These are phyloP conservation scores for Candida gorgasii DNA, from an alignment of 805 yeast genomes.

Conservation along the genomic window DNA sequence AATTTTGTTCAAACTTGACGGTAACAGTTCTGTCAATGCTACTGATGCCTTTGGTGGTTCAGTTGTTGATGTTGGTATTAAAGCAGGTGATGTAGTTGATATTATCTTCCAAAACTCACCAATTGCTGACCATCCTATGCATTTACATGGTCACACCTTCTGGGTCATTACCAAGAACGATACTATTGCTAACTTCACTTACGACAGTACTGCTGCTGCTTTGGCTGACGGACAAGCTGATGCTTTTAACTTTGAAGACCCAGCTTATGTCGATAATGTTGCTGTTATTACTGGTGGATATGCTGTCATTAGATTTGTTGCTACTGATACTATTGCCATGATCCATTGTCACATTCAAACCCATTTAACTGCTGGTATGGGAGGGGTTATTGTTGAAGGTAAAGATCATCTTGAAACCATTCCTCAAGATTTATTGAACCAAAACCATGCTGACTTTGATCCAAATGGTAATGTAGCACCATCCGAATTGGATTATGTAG, in stretches of 20 bases:
- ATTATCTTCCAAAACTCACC: slow-evolving; percentile 29
- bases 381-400: slow-evolving; percentile 15
- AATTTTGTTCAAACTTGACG: slow-evolving; percentile 8
- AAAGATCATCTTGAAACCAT: slow-evolving; percentile 4
- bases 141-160: slow-evolving; percentile 36
- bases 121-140: slow-evolving; percentile 34
- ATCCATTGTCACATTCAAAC: slow-evolving; percentile 38
- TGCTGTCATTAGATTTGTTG: slow-evolving; percentile 30
- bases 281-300: slow-evolving; percentile 33
- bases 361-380: slow-evolving; percentile 34
- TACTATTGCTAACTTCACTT: slow-evolving; percentile 22
- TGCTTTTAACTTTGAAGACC: slow-evolving; percentile 18
- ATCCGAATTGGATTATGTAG: not conserved
- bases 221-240: slow-evolving; percentile 17
- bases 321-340: slow-evolving; percentile 34
- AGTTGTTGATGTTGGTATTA: slow-evolving; percentile 18
- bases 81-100: slow-evolving; percentile 31
- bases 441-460: slow-evolving; percentile 2
- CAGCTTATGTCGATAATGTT: slow-evolving; percentile 29
- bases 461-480: not conserved
- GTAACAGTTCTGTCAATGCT: slow-evolving; percentile 7
- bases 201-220: slow-evolving; percentile 26
- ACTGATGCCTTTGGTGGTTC: slow-evolving; percentile 14
- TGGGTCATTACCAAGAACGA: slow-evolving; percentile 28
- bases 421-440: slow-evolving; percentile 1